Evolutionary conservation across 805 yeast genomes (phyloP), one percentile per base, ranked within the genome.

Genomic region (Ogataea glucozyma): DNA sequence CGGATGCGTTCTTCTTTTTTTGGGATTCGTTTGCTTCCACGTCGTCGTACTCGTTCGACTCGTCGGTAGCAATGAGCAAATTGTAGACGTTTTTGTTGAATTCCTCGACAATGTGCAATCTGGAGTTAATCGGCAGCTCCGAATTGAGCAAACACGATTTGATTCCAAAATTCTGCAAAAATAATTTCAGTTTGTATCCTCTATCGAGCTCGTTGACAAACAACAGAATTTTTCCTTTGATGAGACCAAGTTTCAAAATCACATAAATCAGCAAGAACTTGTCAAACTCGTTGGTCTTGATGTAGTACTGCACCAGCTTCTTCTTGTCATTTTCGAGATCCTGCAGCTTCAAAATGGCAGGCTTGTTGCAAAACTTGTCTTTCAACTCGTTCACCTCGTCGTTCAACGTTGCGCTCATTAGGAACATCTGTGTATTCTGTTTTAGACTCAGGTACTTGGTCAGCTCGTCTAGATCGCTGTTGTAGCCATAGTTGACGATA

Each of bases 141-240:
- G 95, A 82, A 62, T 93, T 93, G 46, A 93, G 72, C 22, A 93
- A 85, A 68, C 96, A 86, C 42, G 93, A 75, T 52, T 81, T 83
- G 47, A 93, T 79, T 49, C 99, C 99, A 60, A 93, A 93, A 66
- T 93, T 97, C 64, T 90, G 97, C 50, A 93, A 69, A 53, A 90
- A 95, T 49, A 93, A 70, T 60, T 88, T 89, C 52, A 93, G 73
- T 60, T 96, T 79, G 69, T 91, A 93, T 27, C 97, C 96, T 69
- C 99, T 83, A 60, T 93, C 98, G 50, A 91, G 86, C 57, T 86
- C 85, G 62, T 93, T 93, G 35, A 93, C 98, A 70, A 93, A 93
- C 6, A 90, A 70, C 32, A 93, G 67, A 1, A 96, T 83, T 63
- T 93, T 93, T 22, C 99, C 99, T 64, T 86, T 85, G 61, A 93